Evolutionary conservation across 345 rosid species (phyloP).

Genomic region (Citropsis articulata): DNA sequence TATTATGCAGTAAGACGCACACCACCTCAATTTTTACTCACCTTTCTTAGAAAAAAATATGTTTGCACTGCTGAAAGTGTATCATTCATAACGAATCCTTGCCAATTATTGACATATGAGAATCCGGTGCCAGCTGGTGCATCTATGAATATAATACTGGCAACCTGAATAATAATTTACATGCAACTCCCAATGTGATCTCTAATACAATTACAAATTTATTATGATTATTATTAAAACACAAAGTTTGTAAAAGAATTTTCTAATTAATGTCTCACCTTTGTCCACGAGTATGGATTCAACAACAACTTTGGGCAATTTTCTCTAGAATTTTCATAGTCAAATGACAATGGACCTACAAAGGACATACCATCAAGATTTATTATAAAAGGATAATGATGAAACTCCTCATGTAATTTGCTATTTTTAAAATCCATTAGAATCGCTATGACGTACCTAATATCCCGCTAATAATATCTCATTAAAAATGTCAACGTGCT

Average conservation of each 20-base stretch:
- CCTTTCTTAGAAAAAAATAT: slow-evolving; percentile 28
- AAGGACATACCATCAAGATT: background rate
- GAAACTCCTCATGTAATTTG: no score
- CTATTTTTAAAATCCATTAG: no score
- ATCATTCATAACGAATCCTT: slow-evolving; percentile 25
- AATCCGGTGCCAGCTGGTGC: slow-evolving; percentile 46
- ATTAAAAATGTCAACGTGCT: no score
- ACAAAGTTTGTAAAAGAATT: no score
- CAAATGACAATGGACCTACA: slow-evolving; percentile 36
- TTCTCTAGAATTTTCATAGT: slow-evolving; percentile 19
- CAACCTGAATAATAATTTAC: slow-evolving; percentile 19
- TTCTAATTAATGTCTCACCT: slow-evolving; percentile 10
- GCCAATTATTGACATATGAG: slow-evolving; percentile 30
- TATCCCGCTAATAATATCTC: no score
- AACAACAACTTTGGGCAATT: slow-evolving; percentile 12
- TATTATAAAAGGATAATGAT: no score
- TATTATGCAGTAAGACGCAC: no score
- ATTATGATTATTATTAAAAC: no score
- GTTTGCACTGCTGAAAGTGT: slow-evolving; percentile 21
- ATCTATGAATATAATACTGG: slow-evolving; percentile 41
- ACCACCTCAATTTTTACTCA: slow-evolving; percentile 3
- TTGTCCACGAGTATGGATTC: slow-evolving; percentile 37
- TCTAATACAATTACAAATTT: no score
- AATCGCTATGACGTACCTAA: no score
- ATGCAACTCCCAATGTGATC: background rate